These are phyloP conservation scores for Erodium maritimum DNA, from an alignment of 345 rosid genomes.

Conservation along the genomic window DNA sequence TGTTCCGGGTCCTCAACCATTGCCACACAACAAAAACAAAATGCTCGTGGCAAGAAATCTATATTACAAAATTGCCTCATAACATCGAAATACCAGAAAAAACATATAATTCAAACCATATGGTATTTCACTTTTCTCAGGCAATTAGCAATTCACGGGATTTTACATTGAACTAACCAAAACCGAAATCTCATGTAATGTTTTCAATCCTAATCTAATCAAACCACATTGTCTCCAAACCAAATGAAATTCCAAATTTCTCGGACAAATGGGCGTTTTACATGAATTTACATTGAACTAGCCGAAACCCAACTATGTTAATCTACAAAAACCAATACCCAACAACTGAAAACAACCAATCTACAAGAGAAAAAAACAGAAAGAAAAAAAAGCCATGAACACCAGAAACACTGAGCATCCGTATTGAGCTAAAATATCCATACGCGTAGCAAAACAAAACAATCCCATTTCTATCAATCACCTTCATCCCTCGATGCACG, in stretches of 20 bases:
- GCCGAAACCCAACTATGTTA: background rate
- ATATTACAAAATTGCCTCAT: background rate
- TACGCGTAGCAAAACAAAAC: background rate
- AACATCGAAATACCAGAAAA: no score
- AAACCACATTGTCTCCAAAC: no score
- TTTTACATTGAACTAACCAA: background rate
- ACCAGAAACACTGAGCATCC: no score
- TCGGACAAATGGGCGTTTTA: background rate
- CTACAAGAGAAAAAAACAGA: no score
- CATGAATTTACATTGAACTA: background rate
- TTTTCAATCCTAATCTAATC: background rate
- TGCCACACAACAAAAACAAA: background rate
- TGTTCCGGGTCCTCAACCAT: background rate
- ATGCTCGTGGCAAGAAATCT: background rate
- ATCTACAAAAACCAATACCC: no score
- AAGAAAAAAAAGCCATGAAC: no score
- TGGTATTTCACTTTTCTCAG: background rate
- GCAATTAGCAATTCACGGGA: background rate
- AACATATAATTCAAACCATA: no score
- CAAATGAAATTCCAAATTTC: background rate
- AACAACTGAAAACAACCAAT: no score
- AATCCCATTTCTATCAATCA: conserved; percentile 1
- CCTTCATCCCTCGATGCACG: conserved; percentile 40
- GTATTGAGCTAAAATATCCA: no score
- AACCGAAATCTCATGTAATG: background rate